A percentile compares a stretch with the other conserved stretches of the same genome.
phyloP scores from a whole-genome alignment of 305 asterid genomes.

The Ruellia speciosa region DNA sequence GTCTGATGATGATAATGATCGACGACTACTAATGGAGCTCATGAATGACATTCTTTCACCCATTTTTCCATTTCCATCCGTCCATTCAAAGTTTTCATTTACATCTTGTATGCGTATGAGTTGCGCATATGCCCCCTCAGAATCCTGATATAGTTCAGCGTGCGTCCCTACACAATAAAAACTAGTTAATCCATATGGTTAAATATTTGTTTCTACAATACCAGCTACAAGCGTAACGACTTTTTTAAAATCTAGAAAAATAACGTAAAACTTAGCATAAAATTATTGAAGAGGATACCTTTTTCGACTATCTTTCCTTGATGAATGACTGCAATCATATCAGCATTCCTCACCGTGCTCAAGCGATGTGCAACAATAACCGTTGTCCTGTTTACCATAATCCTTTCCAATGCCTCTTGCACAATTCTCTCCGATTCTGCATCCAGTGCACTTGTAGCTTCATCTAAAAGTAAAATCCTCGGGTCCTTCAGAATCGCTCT shows the following conservation, averaged over 20 bases:
- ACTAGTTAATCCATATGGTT: not conserved
- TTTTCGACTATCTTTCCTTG: constrained; percentile 59
- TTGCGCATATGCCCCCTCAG: constrained; percentile 59
- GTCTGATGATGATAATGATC: constrained; percentile 44
- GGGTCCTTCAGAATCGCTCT: constrained; percentile 66
- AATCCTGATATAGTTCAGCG: constrained; percentile 39
- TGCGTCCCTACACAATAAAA: constrained; percentile 39
- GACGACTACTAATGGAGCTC: constrained; percentile 55
- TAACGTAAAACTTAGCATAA: no score
- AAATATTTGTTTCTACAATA: not conserved
- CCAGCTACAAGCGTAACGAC: not conserved
- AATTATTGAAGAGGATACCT: constrained; percentile 39
- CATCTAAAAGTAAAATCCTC: constrained; percentile 55
- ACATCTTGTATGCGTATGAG: constrained; percentile 52
- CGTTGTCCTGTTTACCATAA: constrained; percentile 51
- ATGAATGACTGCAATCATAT: constrained; percentile 62
- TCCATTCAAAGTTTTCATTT: constrained; percentile 25
- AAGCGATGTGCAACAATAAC: constrained; percentile 62
- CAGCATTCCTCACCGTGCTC: constrained; percentile 53
- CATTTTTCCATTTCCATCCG: constrained; percentile 38
- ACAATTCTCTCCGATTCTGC: constrained; percentile 58
- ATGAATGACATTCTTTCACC: constrained; percentile 43
- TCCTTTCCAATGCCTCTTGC: constrained; percentile 53
- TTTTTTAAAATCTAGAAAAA: not conserved
- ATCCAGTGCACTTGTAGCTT: constrained; percentile 76